Evolutionary conservation across 352 stramenopile genomes (phyloP).

Genomic region (Phytophthora pluvialis): DNA sequence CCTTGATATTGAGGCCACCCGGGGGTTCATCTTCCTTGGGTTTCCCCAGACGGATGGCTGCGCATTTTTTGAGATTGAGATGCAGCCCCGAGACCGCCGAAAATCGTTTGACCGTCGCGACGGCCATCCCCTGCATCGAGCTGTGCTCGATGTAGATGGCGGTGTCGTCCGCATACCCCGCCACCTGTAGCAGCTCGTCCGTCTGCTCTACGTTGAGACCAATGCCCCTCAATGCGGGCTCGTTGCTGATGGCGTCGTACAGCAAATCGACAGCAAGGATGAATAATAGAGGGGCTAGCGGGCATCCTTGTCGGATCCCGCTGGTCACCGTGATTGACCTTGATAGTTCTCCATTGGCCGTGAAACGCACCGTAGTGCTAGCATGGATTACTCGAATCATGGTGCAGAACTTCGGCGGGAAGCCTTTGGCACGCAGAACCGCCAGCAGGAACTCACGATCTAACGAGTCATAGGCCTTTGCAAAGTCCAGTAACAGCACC

Average conservation of each 20-base stretch:
- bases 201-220: neutral
- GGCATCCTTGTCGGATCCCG: neutral
- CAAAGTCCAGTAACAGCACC: slow-evolving; percentile 14
- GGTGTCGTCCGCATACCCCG: slow-evolving; percentile 14
- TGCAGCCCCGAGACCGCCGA: no score
- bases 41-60: no score
- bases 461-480: slow-evolving; percentile 18
- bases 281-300: neutral
- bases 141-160: neutral
- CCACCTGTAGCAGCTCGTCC: neutral
- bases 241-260: neutral
- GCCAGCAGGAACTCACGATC: slow-evolving; percentile 6
- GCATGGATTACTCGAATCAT: neutral
- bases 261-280: neutral
- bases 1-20: no score
- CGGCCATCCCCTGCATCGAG: no score
- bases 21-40: no score
- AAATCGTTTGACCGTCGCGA: no score
- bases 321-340: neutral
- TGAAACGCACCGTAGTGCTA: neutral
- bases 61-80: no score
- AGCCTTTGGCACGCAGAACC: slow-evolving; percentile 5
- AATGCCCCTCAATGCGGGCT: neutral
- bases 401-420: neutral
- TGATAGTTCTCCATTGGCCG: neutral